A percentile compares a stretch with the other conserved stretches of the same genome.
Conservation (phyloP, 768 basidiomycete species). For the Russula foetens region DNA sequence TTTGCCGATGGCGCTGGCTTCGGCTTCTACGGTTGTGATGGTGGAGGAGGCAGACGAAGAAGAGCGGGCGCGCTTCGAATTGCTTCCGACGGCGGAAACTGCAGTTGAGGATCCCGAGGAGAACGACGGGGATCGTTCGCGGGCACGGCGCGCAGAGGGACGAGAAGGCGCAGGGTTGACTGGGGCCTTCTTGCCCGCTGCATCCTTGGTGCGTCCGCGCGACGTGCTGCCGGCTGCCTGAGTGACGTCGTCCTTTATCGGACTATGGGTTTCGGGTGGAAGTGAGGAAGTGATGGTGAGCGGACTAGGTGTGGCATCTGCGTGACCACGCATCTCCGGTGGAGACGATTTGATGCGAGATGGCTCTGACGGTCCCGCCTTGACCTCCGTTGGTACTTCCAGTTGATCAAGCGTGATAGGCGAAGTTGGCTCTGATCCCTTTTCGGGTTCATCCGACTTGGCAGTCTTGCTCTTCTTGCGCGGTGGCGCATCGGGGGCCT, state of each 20-base stretch:
- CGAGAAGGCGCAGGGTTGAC: conserved; percentile 1
- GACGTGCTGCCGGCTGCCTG: neutral
- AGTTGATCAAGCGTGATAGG: neutral
- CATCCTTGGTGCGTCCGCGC: conserved; percentile 7
- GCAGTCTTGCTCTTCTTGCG: conserved; percentile 13
- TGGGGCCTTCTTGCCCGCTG: neutral
- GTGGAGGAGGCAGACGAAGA: conserved; percentile 18
- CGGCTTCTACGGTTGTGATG: conserved; percentile 6
- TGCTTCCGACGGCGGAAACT: conserved; percentile 9
- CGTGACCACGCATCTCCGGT: neutral
- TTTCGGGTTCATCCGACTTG: conserved; percentile 4
- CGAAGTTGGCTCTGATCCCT: neutral
- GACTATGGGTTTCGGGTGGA: conserved; percentile 5
- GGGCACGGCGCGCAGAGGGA: conserved; percentile 5
- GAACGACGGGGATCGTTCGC: conserved; percentile 10
- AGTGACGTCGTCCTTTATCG: conserved; percentile 5
- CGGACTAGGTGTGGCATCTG: conserved; percentile 15
- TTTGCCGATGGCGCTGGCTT: neutral
- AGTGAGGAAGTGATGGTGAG: conserved; percentile 13
- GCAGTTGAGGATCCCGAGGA: conserved; percentile 18
- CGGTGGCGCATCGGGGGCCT: conserved; percentile 10
- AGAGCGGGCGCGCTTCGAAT: conserved; percentile 15
- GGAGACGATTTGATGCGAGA: neutral
- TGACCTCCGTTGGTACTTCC: neutral
- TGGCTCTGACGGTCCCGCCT: conserved; percentile 1